Conservation (phyloP, 768 basidiomycete species). For the Lentinula raphanica region DNA sequence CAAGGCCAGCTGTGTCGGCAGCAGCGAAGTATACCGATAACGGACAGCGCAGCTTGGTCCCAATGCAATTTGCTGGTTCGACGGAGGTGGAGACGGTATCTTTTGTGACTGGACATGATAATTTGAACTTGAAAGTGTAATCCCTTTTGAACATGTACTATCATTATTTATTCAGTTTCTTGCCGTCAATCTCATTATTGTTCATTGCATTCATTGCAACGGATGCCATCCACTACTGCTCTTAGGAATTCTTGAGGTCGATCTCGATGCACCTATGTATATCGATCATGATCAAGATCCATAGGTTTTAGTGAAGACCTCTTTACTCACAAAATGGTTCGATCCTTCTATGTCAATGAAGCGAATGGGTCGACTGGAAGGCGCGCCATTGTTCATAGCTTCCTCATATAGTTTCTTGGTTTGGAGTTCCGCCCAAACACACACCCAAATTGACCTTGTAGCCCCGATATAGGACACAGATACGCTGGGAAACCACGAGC, state of each 20-base stretch:
- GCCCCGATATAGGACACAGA: background rate
- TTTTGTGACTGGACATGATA: background rate
- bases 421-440: no score
- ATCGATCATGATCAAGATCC: no score
- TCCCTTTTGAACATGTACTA: background rate
- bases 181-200: no score
- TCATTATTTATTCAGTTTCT: no score
- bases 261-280: background rate
- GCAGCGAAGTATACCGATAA: background rate
- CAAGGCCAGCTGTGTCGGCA: background rate
- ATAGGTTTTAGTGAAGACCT: no score
- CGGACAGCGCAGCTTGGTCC: background rate
- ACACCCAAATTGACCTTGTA: background rate
- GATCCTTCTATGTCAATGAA: background rate
- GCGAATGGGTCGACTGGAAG: no score
- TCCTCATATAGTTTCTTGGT: background rate
- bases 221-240: background rate
- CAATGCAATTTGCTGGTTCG: background rate
- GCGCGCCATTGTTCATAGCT: background rate
- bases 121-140: background rate
- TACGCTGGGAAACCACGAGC: background rate
- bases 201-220: background rate
- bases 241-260: background rate
- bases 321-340: constrained; percentile 1
- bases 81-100: background rate